A percentile compares a stretch with the other conserved stretches of the same genome.
Evolutionary conservation across 805 yeast species (phyloP).

Genomic region (Candida berthetii): DNA sequence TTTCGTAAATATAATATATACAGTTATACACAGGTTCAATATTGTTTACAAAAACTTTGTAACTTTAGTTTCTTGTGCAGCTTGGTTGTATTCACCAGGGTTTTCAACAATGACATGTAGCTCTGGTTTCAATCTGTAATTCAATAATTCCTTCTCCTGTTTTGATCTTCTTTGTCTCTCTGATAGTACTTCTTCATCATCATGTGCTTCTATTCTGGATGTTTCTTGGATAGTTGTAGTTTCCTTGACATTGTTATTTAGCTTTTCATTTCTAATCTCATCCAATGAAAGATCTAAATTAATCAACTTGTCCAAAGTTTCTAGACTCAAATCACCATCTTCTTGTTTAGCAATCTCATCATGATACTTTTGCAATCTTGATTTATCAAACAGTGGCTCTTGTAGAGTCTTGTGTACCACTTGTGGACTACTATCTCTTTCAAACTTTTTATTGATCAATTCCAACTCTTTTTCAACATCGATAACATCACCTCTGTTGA

Average conservation of each 20-base stretch:
- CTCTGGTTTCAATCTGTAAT: conserved; percentile 24
- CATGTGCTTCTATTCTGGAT: conserved; percentile 1
- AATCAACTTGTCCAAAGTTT: conserved; percentile 4
- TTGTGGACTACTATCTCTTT: conserved; percentile 9
- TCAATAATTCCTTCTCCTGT: conserved; percentile 19
- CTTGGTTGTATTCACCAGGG: conserved; percentile 32
- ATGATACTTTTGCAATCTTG: conserved; percentile 8
- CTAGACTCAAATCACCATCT: conserved; percentile 3
- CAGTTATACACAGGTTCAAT: background rate
- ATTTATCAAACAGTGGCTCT: conserved; percentile 15
- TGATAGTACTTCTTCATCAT: conserved; percentile 13
- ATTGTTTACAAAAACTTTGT: conserved; percentile 26
- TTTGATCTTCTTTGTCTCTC: conserved; percentile 4
- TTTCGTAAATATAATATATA: background rate
- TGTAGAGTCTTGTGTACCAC: conserved; percentile 4
- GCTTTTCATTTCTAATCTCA: background rate
- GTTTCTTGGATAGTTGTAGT: background rate
- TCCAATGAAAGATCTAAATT: background rate
- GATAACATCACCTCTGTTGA: conserved; percentile 28
- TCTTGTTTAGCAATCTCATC: conserved; percentile 4
- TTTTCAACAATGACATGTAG: conserved; percentile 29
- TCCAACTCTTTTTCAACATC: conserved; percentile 35
- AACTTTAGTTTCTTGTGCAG: conserved; percentile 30
- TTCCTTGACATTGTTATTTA: background rate
- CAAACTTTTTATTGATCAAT: conserved; percentile 27